Conservation (phyloP, 345 rosid genomes). For the Noccaea caerulescens region DNA sequence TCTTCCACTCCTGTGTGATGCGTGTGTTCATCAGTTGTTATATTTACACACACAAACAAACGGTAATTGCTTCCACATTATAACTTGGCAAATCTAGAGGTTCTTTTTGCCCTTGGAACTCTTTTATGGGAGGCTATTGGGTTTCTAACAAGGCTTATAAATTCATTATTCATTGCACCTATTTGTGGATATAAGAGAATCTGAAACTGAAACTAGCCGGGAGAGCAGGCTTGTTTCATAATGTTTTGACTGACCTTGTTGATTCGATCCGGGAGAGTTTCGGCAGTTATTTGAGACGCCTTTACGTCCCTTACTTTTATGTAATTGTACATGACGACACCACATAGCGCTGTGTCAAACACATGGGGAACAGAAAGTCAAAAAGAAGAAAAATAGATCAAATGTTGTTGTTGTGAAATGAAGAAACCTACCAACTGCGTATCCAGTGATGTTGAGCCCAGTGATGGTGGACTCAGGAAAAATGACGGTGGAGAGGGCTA, state of each 20-base stretch:
- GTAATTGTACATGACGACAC: slow-evolving; percentile 95
- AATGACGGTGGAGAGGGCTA: slow-evolving; percentile 90
- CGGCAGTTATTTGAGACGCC: slow-evolving; percentile 66
- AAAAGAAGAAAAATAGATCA: neutral
- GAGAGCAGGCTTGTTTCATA: too few relatives aligned
- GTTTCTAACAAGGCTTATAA: neutral
- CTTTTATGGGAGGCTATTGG: neutral
- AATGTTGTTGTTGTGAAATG: neutral
- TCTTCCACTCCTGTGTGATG: slow-evolving; percentile 75
- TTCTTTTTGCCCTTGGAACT: neutral
- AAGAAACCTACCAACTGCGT: slow-evolving; percentile 76
- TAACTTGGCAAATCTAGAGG: neutral
- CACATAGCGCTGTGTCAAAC: slow-evolving; percentile 72
- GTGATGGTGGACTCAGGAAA: slow-evolving; percentile 94
- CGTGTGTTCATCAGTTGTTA: slow-evolving; percentile 26
- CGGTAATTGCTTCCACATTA: neutral
- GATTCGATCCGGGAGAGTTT: slow-evolving; percentile 76
- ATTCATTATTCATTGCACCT: neutral
- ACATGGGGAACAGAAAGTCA: slow-evolving; percentile 4
- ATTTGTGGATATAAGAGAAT: slow-evolving; percentile 3
- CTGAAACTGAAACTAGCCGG: slow-evolving; percentile 25
- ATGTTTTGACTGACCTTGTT: slow-evolving; percentile 59
- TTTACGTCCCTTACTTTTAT: slow-evolving; percentile 78
- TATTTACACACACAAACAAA: slow-evolving; percentile 1
- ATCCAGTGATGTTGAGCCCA: slow-evolving; percentile 88